Base-by-base conservation (phyloP, 177 flowering plant species). In the Vitis hybrid region DNA sequence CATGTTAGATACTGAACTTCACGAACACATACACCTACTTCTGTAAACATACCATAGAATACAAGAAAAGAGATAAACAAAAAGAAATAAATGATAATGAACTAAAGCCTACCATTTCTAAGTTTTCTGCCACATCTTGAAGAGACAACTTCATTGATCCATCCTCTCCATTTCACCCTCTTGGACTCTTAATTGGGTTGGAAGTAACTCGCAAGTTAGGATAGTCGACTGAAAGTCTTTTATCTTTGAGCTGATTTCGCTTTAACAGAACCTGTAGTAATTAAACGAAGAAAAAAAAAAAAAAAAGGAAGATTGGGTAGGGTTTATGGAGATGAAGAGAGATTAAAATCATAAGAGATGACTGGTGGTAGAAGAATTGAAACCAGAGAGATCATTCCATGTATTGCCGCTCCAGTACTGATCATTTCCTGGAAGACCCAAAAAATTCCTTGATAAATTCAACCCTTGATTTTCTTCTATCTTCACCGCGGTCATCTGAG, bases 301-400 rank as follows among this genome's bases (percentile, higher is more conserved):
- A 24, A 15, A 49, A 49, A 65, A 51, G 15, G 56, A 17, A 17
- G n/a, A 46, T 40, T 56, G 24, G 49, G 3, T 17, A 12, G 57
- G 21, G 24, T 74, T 51, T 21, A 11, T 6, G 30, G n/a, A 59
- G 32, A 49, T 52, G 51, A 9, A 27, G 49, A 60, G 6, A 27
- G 24, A 46, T 51, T 18, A 40, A 64, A 35, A 59, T 79, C 66
- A 84, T 70, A 82, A 76, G 62, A 83, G 74, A 76, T 80, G 81
- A 74, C 62, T 72, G 17, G 83, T 79, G 65, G 89, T 77, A 62
- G 87, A 81, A 65, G 86, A 69, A 15, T 65, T 75, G 74, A 80
- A 83, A 67, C 79, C 78, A 57, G 87, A 74, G 35, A 82, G 78
- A 79, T 83, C 84, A 58, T 76, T 80, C 85, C 85, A 83, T 71